These are phyloP conservation scores for Aspergillus melleus DNA, from an alignment of 2,329 filamentous ascomycete genomes.

Conservation along the genomic window DNA sequence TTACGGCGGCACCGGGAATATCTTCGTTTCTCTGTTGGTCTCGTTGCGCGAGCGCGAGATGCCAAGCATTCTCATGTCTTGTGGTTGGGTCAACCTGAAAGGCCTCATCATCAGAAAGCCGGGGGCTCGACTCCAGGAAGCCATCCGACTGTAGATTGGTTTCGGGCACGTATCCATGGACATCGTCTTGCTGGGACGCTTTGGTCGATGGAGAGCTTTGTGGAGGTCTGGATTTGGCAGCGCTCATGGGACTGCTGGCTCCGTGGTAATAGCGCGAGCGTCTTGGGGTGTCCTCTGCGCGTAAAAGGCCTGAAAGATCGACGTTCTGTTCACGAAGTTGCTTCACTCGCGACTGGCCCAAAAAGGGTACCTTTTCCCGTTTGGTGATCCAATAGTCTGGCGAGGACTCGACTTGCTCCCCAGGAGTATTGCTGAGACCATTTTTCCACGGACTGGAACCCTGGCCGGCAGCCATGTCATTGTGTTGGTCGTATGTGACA, in stretches of 20 bases:
- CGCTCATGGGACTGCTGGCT: conserved; percentile 31
- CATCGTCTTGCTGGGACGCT: conserved; percentile 13
- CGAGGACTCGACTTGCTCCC: conserved; percentile 26
- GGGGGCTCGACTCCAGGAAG: conserved; percentile 28
- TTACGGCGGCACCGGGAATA: conserved; percentile 16
- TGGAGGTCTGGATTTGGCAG: conserved; percentile 17
- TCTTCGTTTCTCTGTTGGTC: conserved; percentile 11
- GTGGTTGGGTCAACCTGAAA: conserved; percentile 27
- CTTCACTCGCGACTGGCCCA: conserved; percentile 34
- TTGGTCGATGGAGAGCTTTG: conserved; percentile 14
- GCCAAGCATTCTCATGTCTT: conserved; percentile 19
- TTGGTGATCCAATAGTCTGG: conserved; percentile 31
- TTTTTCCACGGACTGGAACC: conserved; percentile 35
- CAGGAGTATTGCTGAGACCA: conserved; percentile 24
- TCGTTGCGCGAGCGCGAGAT: conserved; percentile 10
- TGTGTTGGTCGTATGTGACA: conserved; percentile 16
- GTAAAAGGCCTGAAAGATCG: conserved; percentile 34
- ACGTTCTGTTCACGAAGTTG: conserved; percentile 37
- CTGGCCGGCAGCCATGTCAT: conserved; percentile 23
- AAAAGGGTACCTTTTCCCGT: conserved; percentile 26
- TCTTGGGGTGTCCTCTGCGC: conserved; percentile 37
- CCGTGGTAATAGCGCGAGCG: conserved; percentile 38
- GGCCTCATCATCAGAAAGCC: conserved; percentile 21
- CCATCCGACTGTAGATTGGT: conserved; percentile 23
- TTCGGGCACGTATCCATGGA: conserved; percentile 18